Evolutionary conservation across 2,329 filamentous ascomycete species (phyloP).

Genomic region (Fusarium pseudonygamai): DNA sequence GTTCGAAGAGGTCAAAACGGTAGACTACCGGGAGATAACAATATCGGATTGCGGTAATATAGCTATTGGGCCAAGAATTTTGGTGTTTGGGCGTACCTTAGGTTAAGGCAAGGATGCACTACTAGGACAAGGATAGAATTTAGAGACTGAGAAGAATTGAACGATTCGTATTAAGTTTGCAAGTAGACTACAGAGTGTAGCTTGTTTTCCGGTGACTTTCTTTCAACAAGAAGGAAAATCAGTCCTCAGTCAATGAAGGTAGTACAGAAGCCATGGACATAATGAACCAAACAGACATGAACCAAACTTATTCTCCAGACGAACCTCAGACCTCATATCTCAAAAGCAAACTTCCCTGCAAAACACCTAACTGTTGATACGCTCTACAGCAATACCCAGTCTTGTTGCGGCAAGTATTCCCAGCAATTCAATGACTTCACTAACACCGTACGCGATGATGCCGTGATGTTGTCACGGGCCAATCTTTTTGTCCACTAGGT

Average conservation of each 20-base stretch:
- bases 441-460: neutral
- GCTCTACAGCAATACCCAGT: too few species aligned
- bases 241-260: neutral
- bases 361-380: neutral
- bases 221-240: neutral
- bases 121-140: neutral
- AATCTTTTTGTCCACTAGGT: neutral
- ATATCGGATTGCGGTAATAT: neutral
- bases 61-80: neutral
- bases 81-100: constrained; percentile 9
- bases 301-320: neutral
- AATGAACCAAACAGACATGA: neutral
- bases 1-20: constrained; percentile 40
- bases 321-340: neutral
- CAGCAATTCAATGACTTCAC: neutral
- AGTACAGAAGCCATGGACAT: neutral
- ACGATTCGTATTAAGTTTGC: neutral
- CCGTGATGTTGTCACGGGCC: neutral
- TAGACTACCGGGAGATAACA: neutral
- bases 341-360: neutral
- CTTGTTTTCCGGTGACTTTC: neutral
- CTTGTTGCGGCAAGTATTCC: neutral
- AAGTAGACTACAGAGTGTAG: too few species aligned
- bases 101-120: neutral
- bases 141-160: neutral